Evolutionary conservation across 805 yeast species (phyloP).

Genomic region (Candida wancherniae): DNA sequence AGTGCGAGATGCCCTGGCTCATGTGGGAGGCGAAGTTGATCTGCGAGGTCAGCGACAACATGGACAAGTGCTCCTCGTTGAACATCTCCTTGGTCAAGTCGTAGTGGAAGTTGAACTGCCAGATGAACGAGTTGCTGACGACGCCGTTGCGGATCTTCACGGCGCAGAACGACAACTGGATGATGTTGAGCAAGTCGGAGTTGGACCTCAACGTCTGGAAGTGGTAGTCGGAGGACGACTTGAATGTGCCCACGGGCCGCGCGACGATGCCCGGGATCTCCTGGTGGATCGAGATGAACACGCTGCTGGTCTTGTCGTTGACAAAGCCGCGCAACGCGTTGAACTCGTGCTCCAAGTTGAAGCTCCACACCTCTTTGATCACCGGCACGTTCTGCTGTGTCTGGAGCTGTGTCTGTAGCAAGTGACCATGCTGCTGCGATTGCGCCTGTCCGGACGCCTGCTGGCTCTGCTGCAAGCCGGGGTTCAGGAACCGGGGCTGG

Average conservation of each 20-base stretch:
- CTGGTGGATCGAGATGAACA: slow-evolving; percentile 68
- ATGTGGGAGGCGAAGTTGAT: slow-evolving; percentile 73
- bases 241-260: slow-evolving; percentile 90
- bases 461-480: slow-evolving; percentile 12
- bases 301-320: slow-evolving; percentile 42
- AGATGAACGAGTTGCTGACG: slow-evolving; percentile 67
- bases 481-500: slow-evolving; percentile 12
- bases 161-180: slow-evolving; percentile 58
- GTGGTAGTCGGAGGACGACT: slow-evolving; percentile 86
- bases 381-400: slow-evolving; percentile 37
- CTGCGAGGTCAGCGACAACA: slow-evolving; percentile 72
- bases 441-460: slow-evolving; percentile 14
- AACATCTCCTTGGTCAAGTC: slow-evolving; percentile 78
- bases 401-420: slow-evolving; percentile 9
- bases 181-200: slow-evolving; percentile 78
- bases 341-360: slow-evolving; percentile 65
- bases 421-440: slow-evolving; percentile 27
- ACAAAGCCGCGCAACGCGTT: slow-evolving; percentile 55
- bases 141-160: slow-evolving; percentile 30
- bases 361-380: slow-evolving; percentile 70
- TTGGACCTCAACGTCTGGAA: slow-evolving; percentile 92
- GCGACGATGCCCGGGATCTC: slow-evolving; percentile 97
- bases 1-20: slow-evolving; percentile 70
- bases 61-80: slow-evolving; percentile 76
- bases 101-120: slow-evolving; percentile 93